These are phyloP conservation scores for Aristolochia fimbriata DNA, from an alignment of 164 flowering plant species.

Conservation along the genomic window DNA sequence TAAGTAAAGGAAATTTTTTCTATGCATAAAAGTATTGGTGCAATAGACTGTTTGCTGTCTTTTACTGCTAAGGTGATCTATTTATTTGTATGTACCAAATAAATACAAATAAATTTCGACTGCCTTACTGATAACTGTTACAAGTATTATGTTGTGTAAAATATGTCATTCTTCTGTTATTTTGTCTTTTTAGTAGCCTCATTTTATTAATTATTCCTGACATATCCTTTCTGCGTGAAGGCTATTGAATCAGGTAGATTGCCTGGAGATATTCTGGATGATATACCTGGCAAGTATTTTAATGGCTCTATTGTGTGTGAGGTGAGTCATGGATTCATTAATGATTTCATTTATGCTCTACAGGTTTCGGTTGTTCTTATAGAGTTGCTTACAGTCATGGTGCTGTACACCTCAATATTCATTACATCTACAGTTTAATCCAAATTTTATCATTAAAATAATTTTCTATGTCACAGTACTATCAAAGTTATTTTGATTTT, in stretches of 20 bases:
- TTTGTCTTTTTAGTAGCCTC: not conserved
- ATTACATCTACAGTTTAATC: too few relatives aligned
- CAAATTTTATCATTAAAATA: too few relatives aligned
- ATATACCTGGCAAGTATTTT: conserved; percentile 75
- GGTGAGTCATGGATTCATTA: conserved; percentile 26
- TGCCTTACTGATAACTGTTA: too few relatives aligned
- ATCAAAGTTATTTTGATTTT: too few relatives aligned
- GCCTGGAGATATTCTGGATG: conserved; percentile 84
- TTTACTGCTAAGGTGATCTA: not conserved
- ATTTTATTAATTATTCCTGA: conserved; percentile 2
- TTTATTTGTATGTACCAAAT: too few relatives aligned
- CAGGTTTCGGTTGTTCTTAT: not conserved
- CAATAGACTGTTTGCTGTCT: not conserved
- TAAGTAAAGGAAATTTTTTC: conserved; percentile 19
- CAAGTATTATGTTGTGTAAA: too few relatives aligned
- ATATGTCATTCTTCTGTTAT: not conserved
- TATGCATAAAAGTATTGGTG: not conserved
- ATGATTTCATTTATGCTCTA: not conserved
- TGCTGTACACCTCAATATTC: not conserved
- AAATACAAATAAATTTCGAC: too few relatives aligned
- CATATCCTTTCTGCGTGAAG: conserved; percentile 27
- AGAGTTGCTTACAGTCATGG: not conserved
- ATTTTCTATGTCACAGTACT: too few relatives aligned
- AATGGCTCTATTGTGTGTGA: conserved; percentile 74
- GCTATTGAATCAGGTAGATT: conserved; percentile 89